Evolutionary conservation across 148 eudicot species (phyloP).

Genomic region (Vaccinium myrtillus): DNA sequence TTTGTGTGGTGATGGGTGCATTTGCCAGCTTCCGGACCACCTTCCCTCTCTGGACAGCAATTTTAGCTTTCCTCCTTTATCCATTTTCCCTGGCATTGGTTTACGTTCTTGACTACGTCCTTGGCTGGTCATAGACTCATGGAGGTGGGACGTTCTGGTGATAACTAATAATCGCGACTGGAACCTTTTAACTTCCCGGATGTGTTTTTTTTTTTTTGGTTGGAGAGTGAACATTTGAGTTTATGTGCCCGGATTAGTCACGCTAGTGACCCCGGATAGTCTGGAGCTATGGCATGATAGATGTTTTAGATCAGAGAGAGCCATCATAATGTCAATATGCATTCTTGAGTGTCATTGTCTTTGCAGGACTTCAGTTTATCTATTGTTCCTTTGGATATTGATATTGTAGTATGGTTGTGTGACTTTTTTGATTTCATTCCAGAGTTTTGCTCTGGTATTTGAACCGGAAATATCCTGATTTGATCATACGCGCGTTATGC

Average conservation of each 20-base stretch:
- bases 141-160: background rate
- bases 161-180: background rate
- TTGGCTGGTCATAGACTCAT: slow-evolving; percentile 75
- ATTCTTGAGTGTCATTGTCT: background rate
- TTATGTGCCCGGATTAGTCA: background rate
- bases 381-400: background rate
- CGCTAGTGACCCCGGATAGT: background rate
- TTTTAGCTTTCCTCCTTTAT: slow-evolving; percentile 72
- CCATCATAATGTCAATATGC: background rate
- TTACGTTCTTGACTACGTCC: slow-evolving; percentile 72
- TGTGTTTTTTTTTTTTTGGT: background rate
- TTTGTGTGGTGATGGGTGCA: slow-evolving; percentile 71
- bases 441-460: background rate
- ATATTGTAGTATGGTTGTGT: background rate
- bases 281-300: background rate
- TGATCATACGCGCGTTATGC: background rate
- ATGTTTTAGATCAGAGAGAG: background rate
- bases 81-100: slow-evolving; percentile 73
- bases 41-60: slow-evolving; percentile 80
- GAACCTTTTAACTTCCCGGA: background rate
- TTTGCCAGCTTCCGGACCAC: slow-evolving; percentile 74
- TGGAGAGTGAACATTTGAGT: background rate
- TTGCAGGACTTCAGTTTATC: background rate
- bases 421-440: background rate
- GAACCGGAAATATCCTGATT: background rate